These are phyloP conservation scores for Monilinia fructicola DNA, from an alignment of 2,329 filamentous ascomycete genomes.

Conservation along the genomic window DNA sequence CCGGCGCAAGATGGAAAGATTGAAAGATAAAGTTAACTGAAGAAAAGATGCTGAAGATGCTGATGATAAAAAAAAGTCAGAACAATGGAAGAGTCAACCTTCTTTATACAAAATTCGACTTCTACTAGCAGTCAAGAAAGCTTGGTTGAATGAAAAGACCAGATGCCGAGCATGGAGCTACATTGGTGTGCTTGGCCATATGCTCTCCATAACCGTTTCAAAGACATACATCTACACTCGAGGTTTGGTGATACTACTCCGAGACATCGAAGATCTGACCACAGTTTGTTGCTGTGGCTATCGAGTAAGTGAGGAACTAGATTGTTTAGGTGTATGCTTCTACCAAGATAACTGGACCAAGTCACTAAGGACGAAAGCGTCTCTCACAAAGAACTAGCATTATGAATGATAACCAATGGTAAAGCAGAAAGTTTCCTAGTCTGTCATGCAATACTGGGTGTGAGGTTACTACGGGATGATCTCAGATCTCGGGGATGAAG, in stretches of 20 bases:
- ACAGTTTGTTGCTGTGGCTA: conserved; percentile 1
- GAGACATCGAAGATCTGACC: conserved; percentile 26
- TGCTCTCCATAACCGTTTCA: conserved; percentile 26
- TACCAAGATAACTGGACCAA: neutral
- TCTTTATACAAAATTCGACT: conserved; percentile 34
- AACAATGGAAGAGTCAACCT: conserved; percentile 13
- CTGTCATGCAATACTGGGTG: conserved; percentile 11
- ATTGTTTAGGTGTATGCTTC: neutral
- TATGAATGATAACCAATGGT: conserved; percentile 8
- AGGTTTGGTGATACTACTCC: conserved; percentile 30
- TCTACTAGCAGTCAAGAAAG: conserved; percentile 27
- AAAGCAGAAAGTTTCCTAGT: conserved; percentile 9
- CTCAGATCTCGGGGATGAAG: conserved; percentile 9
- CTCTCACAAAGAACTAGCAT: neutral
- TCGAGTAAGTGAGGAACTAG: neutral
- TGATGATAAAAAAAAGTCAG: conserved; percentile 35
- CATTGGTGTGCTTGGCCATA: conserved; percentile 10
- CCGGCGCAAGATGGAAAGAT: conserved; percentile 36
- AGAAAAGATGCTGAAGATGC: conserved; percentile 28
- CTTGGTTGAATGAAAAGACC: conserved; percentile 32
- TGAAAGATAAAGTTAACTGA: conserved; percentile 27
- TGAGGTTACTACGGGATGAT: neutral
- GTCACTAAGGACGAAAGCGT: neutral
- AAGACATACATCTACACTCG: conserved; percentile 26
- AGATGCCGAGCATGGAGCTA: conserved; percentile 32